Evolutionary conservation across 371 early-diverging fungal genomes (phyloP).

Genomic region (Actinomucor elegans): DNA sequence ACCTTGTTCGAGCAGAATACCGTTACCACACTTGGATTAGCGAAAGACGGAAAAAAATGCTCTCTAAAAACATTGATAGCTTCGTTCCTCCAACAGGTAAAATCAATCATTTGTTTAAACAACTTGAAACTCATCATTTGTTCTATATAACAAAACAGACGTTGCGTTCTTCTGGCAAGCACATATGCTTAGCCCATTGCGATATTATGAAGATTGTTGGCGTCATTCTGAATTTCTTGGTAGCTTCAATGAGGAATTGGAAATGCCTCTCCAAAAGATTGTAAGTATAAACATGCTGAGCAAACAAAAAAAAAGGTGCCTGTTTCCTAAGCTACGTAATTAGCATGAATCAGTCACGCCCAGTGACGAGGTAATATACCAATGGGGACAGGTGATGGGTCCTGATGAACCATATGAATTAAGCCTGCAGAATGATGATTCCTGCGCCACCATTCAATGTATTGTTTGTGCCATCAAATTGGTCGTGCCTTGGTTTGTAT

Average conservation of each 20-base stretch:
- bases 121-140: no score
- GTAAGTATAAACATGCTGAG: not conserved
- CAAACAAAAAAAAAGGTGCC: no score
- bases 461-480: not conserved
- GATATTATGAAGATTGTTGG: slow-evolving; percentile 12
- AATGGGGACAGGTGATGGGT: not conserved
- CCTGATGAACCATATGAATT: not conserved
- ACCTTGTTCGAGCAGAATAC: slow-evolving; percentile 6
- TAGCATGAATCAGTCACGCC: no score
- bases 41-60: no score
- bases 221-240: not conserved
- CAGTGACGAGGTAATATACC: no score
- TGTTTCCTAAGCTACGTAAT: no score
- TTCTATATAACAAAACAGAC: no score
- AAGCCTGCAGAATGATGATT: not conserved
- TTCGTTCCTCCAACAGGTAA: no score
- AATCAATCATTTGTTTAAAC: no score
- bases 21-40: slow-evolving; percentile 11
- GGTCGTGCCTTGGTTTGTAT: not conserved
- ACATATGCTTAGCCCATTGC: slow-evolving; percentile 16
- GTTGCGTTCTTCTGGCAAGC: slow-evolving; percentile 23
- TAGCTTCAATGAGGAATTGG: not conserved
- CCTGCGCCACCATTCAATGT: not conserved
- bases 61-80: no score
- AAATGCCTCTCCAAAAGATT: slow-evolving; percentile 1